Conservation (phyloP, 2,329 filamentous ascomycete species). For the Monosporascus sp. region DNA sequence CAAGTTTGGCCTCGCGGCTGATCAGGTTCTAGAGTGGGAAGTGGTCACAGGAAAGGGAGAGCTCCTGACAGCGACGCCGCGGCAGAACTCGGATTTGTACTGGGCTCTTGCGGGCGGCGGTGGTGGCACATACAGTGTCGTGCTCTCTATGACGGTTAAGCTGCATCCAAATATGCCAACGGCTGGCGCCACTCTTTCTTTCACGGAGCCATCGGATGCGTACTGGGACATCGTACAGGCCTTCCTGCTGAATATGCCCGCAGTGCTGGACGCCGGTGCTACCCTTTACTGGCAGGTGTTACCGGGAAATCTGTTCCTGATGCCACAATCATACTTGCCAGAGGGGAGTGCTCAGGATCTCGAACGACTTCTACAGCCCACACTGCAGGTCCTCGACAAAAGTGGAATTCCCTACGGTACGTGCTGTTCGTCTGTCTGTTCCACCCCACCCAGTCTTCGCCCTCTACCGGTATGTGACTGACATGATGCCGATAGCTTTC, state of each 20-base stretch:
- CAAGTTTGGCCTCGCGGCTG: constrained; percentile 52
- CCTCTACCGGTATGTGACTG: too few species aligned
- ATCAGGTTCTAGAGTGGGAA: constrained; percentile 52
- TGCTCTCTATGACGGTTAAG: constrained; percentile 49
- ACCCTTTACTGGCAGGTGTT: constrained; percentile 3
- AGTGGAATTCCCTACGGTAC: constrained; percentile 10
- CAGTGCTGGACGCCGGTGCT: constrained; percentile 4
- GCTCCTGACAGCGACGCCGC: constrained; percentile 40
- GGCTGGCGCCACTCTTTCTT: constrained; percentile 38
- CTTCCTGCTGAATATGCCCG: constrained; percentile 3
- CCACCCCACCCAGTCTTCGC: too few species aligned
- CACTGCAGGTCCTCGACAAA: constrained; percentile 3
- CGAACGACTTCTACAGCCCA: constrained; percentile 5
- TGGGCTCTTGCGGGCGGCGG: constrained; percentile 60
- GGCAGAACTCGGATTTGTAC: constrained; percentile 50
- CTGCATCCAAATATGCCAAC: constrained; percentile 38
- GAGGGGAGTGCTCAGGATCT: constrained; percentile 5
- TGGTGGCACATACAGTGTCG: constrained; percentile 52
- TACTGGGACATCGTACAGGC: constrained; percentile 1
- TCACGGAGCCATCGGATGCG: constrained; percentile 22
- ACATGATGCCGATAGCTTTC: background rate
- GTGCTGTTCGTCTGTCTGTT: background rate
- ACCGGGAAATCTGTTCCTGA: constrained; percentile 1
- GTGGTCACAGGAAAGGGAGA: constrained; percentile 48
- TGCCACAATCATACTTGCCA: constrained; percentile 6